A percentile compares a stretch with the other conserved stretches of the same genome.
These are phyloP conservation scores for Spiromastix sp. DNA, from an alignment of 2,329 filamentous ascomycete genomes.

Conservation along the genomic window DNA sequence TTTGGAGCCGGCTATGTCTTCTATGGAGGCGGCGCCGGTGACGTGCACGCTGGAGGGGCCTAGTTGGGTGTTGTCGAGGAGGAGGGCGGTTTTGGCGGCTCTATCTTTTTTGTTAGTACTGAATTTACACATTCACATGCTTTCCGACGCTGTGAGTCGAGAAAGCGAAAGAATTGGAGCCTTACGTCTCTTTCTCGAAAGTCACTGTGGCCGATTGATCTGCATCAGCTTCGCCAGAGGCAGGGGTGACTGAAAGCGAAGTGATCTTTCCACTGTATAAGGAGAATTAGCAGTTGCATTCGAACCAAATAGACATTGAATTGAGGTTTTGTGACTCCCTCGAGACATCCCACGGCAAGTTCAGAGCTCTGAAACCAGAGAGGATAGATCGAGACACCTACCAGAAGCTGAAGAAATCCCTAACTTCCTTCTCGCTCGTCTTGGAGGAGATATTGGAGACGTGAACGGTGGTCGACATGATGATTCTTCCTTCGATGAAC, in stretches of 20 bases:
- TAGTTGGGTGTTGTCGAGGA: slow-evolving; percentile 94
- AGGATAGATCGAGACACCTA: slow-evolving; percentile 35
- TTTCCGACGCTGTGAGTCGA: background rate
- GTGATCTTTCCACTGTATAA: slow-evolving; percentile 74
- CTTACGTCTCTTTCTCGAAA: slow-evolving; percentile 83
- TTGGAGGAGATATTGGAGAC: slow-evolving; percentile 78
- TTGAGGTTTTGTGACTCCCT: too few relatives aligned
- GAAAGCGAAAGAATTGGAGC: slow-evolving; percentile 1
- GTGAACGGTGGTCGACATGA: slow-evolving; percentile 60
- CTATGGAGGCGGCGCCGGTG: slow-evolving; percentile 56
- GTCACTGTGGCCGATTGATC: slow-evolving; percentile 80
- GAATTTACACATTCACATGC: background rate
- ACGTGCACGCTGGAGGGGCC: slow-evolving; percentile 69
- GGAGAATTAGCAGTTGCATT: slow-evolving; percentile 13
- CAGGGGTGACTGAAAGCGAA: slow-evolving; percentile 62
- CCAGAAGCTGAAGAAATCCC: slow-evolving; percentile 96
- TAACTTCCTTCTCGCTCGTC: slow-evolving; percentile 83
- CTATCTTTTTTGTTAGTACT: slow-evolving; percentile 17
- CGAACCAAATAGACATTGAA: too few relatives aligned
- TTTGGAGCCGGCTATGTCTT: slow-evolving; percentile 52
- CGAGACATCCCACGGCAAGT: slow-evolving; percentile 3
- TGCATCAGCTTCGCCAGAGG: slow-evolving; percentile 43
- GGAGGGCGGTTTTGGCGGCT: slow-evolving; percentile 89
- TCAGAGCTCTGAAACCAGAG: background rate
- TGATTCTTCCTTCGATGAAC: background rate